Percentiles rank a stretch among this genome's conserved stretches.
phyloP scores from a whole-genome alignment of 2,329 filamentous ascomycete genomes.

The Fusarium domesticum region DNA sequence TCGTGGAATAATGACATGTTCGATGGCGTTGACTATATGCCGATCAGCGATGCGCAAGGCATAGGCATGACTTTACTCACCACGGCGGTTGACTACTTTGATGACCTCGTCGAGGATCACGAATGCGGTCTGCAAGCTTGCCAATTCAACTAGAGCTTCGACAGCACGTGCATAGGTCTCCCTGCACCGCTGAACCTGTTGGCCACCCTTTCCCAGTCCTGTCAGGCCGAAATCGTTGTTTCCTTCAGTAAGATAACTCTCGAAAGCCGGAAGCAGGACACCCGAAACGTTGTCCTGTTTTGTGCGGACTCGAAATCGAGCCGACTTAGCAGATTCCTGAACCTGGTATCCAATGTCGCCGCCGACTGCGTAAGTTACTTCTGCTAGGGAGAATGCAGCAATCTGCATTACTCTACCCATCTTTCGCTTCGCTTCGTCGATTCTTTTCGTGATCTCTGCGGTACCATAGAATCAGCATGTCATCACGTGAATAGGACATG shows the following conservation, averaged over 20 bases:
- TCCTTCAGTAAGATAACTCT: conserved; percentile 83
- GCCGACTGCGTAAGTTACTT: conserved; percentile 95
- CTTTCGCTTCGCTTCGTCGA: conserved; percentile 98
- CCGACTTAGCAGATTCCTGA: conserved; percentile 90
- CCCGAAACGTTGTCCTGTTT: conserved; percentile 99
- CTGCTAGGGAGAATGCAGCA: conserved; percentile 92
- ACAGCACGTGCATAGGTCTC: conserved; percentile 96
- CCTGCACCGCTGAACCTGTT: conserved; percentile 90
- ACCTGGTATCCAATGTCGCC: conserved; percentile 96
- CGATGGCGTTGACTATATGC: conserved; percentile 80
- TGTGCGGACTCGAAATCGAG: conserved; percentile 87
- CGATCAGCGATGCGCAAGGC: conserved; percentile 1
- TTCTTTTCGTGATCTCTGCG: conserved; percentile 88
- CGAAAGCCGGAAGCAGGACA: conserved; percentile 89
- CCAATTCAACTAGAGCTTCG: conserved; percentile 91
- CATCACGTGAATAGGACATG: background rate
- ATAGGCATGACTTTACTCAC: conserved; percentile 40
- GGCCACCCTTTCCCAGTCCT: conserved; percentile 91
- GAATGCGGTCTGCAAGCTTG: conserved; percentile 94
- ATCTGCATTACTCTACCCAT: conserved; percentile 99
- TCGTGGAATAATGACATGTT: conserved; percentile 93
- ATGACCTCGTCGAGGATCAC: conserved; percentile 98
- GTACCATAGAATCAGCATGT: conserved; percentile 10
- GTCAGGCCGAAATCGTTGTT: conserved; percentile 96
- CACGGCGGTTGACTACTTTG: conserved; percentile 96